Evolutionary conservation across 495 filamentous ascomycete genomes (phyloP), one percentile per base, ranked within the genome.

Genomic region (Talaromyces thailandensis): DNA sequence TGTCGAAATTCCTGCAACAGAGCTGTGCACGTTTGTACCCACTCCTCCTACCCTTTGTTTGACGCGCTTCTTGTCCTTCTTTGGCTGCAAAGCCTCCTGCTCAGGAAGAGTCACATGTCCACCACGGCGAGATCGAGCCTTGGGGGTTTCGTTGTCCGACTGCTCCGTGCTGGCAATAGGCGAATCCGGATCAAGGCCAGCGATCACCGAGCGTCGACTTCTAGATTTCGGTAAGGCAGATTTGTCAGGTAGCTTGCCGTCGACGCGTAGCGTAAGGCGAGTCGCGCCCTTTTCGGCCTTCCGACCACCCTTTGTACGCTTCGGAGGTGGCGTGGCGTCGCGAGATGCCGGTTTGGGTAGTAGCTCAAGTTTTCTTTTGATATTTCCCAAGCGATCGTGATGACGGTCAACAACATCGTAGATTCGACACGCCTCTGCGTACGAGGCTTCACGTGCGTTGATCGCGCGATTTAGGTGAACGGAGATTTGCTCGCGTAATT

Each of bases 351-450:
- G 90, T 65, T 86, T 83, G 9, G 84, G 85, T 66, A 97, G 85
- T 1, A 84, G 84, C 65, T 92, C 79, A 14, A 98, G 85, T 75
- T 96, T 96, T 59, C 84, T 78, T 7, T 86, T 84, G 65, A 98
- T 96, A 45, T 83, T 87, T 63, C 80, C 85, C 59, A 91, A 77
- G 28, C 92, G 87, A 67, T 84, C 86, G 68, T 86, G 84, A 72
- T 96, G 92, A 55, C 91, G 85, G 67, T 89, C 83, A 16, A 95
- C 82, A 61, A 85, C 82, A 63, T 96, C 89, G 68, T 86, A 82
- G 65, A 97, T 82, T 59, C 93, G 86, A 67, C 82, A 78, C 7
- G 94, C 89, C 71, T 98, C 94, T 45, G 90, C 92, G 66, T 89
- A 86, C 26, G 91, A 77, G 40, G 87, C 89, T 65, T 89, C 82